Conservation (phyloP, 257 asterid genomes). For the Solanum gracilifrons region DNA sequence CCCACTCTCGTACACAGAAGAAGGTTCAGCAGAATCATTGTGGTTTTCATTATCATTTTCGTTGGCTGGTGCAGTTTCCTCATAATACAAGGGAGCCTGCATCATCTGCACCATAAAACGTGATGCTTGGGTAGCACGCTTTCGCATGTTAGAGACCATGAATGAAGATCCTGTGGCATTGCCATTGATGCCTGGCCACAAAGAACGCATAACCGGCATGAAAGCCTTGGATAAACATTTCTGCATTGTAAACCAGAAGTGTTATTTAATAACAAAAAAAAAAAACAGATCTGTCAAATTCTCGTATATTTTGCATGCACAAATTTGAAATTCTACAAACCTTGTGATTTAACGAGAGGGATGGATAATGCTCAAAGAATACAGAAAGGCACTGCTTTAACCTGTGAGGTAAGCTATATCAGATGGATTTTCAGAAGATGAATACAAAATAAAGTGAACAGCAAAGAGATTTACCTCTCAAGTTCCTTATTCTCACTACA, state of each 20-base stretch:
- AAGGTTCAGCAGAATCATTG: conserved; percentile 18
- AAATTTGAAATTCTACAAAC: conserved; percentile 21
- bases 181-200: conserved; percentile 93
- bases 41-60: conserved; percentile 20
- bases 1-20: conserved; percentile 49
- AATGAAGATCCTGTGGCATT: conserved; percentile 40
- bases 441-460: neutral
- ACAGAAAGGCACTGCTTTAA: conserved; percentile 84
- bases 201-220: conserved; percentile 61
- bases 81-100: conserved; percentile 56
- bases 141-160: conserved; percentile 72
- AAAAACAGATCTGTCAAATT: neutral
- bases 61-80: conserved; percentile 22
- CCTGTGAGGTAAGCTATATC: conserved; percentile 35
- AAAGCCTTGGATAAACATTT: conserved; percentile 70
- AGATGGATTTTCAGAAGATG: neutral
- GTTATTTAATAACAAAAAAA: neutral
- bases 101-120: conserved; percentile 94
- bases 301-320: neutral
- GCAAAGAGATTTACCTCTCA: conserved; percentile 40
- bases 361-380: conserved; percentile 92
- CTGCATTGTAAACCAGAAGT: conserved; percentile 32
- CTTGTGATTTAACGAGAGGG: conserved; percentile 81
- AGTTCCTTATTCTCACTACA: conserved; percentile 36
- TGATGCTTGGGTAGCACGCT: conserved; percentile 86